Conservation (phyloP, 345 rosid species). For the Hibiscus trionum region DNA sequence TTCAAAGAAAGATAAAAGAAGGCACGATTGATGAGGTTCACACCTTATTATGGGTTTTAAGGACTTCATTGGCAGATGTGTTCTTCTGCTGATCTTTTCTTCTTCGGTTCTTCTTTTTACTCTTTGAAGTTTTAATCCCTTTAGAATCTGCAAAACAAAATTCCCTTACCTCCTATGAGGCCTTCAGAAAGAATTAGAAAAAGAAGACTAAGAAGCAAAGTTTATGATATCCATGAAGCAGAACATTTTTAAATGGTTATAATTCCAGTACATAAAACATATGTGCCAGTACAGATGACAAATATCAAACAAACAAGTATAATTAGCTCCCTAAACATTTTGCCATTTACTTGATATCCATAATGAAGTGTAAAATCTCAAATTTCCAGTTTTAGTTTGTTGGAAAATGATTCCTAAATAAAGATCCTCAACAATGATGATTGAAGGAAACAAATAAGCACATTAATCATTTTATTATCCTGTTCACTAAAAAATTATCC, state of each 20-base stretch:
- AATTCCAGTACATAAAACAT: not conserved
- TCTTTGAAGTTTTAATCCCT: conserved; percentile 46
- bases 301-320: not conserved
- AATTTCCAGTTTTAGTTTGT: no score
- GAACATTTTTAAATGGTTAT: not conserved
- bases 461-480: no score
- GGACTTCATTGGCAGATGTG: conserved; percentile 21
- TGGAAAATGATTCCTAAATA: no score
- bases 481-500: no score
- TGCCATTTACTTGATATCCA: no score
- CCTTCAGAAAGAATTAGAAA: conserved; percentile 32
- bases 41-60: conserved; percentile 40
- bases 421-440: no score
- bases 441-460: no score
- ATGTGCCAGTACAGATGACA: not conserved
- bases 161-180: conserved; percentile 24
- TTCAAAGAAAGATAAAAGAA: conserved; percentile 7
- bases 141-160: conserved; percentile 56
- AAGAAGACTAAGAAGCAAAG: conserved; percentile 23
- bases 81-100: conserved; percentile 51
- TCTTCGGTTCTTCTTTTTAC: conserved; percentile 61
- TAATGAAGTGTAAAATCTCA: no score
- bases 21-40: not conserved
- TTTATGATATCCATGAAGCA: conserved; percentile 3
- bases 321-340: not conserved